Percentiles rank a stretch among this genome's conserved stretches.
These are phyloP conservation scores for Chaetoceros muelleri DNA, from an alignment of 108 stramenopile genomes.

Conservation along the genomic window DNA sequence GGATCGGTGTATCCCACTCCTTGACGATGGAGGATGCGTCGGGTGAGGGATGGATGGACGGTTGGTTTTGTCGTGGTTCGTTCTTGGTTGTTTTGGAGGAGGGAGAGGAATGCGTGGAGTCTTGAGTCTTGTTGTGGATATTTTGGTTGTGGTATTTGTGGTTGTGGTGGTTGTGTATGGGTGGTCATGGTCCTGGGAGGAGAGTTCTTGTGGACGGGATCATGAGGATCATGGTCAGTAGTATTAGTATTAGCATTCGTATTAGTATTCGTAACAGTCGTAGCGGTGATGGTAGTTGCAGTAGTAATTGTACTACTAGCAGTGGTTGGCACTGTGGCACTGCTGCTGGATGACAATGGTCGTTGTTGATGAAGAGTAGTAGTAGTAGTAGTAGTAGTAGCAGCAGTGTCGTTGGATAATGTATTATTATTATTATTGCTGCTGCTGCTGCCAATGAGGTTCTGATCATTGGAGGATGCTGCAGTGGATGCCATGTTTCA, in stretches of 20 bases:
- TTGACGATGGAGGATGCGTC: conserved; percentile 62
- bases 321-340: not conserved
- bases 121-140: conserved; percentile 27
- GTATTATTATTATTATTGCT: no score
- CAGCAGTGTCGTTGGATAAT: no score
- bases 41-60: conserved; percentile 58
- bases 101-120: conserved; percentile 25
- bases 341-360: no score
- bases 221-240: not conserved
- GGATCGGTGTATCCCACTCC: conserved; percentile 74
- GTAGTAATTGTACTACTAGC: not conserved
- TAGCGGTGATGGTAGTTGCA: not conserved
- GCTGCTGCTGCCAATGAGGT: no score
- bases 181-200: not conserved
- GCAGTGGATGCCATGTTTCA: no score
- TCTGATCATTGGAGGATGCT: no score
- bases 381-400: no score
- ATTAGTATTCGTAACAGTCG: not conserved
- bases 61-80: conserved; percentile 38
- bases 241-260: no score
- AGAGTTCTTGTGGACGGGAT: conserved; percentile 1
- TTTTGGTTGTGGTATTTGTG: conserved; percentile 22
- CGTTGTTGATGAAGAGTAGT: no score
- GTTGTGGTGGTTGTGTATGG: not conserved
- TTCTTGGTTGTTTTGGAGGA: conserved; percentile 29